Conservation (phyloP, 1,139 yeast species). For the Blastobotrys buckinghamii region DNA sequence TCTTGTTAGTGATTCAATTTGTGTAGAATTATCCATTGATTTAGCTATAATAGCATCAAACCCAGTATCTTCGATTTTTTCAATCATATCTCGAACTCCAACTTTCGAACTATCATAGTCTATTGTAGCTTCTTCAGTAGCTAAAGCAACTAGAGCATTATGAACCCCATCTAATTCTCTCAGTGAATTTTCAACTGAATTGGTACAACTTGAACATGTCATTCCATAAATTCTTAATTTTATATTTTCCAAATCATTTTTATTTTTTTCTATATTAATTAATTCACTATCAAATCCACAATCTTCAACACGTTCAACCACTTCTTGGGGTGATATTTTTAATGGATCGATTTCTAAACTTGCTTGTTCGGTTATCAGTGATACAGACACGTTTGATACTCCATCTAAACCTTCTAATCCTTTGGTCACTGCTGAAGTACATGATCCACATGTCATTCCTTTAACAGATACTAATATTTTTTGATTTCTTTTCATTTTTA, state of each 20-base stretch:
- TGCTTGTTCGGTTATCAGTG: slow-evolving; percentile 72
- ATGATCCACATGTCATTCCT: slow-evolving; percentile 91
- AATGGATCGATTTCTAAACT: slow-evolving; percentile 42
- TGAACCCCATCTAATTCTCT: slow-evolving; percentile 41
- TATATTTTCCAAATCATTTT: slow-evolving; percentile 6
- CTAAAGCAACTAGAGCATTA: slow-evolving; percentile 37
- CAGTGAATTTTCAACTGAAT: slow-evolving; percentile 44
- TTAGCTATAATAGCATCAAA: slow-evolving; percentile 42
- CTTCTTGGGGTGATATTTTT: slow-evolving; percentile 32
- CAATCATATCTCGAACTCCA: slow-evolving; percentile 57
- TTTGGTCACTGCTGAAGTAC: slow-evolving; percentile 58
- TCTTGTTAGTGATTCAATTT: slow-evolving; percentile 62
- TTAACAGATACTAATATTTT: slow-evolving; percentile 18
- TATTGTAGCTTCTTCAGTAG: slow-evolving; percentile 42
- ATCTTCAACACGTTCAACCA: slow-evolving; percentile 55
- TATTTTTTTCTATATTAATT: neutral
- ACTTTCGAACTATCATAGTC: slow-evolving; percentile 40
- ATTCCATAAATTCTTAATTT: slow-evolving; percentile 47
- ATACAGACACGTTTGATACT: slow-evolving; percentile 49
- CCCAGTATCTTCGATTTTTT: slow-evolving; percentile 44
- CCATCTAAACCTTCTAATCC: slow-evolving; percentile 47
- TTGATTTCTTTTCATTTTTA: neutral
- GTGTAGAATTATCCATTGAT: slow-evolving; percentile 49
- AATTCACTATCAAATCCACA: slow-evolving; percentile 61
- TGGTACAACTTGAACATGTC: slow-evolving; percentile 57